Evolutionary conservation across 495 filamentous ascomycete species (phyloP), one percentile per base, ranked within the genome.

Genomic region (Penicillium samsonianum): DNA sequence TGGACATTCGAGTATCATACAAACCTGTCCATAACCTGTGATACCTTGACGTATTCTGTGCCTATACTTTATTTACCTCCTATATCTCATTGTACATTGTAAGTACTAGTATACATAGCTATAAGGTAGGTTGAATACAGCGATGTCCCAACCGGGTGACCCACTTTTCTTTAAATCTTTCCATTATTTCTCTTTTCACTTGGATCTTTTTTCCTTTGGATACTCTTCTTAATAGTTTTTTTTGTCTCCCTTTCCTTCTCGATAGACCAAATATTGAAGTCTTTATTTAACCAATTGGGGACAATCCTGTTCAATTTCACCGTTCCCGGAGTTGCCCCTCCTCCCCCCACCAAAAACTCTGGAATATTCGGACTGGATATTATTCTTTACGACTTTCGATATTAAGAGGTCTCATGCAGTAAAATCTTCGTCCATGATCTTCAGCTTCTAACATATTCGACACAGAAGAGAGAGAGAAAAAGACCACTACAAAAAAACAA

Each of bases 1-100:
- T 57, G 20, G 31, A 59, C 44, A 47, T 38, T 25, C 37, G 53
- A 67, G 65, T 59, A 62, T 62, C 59, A 58, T 65, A 59, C 57
- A 57, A 58, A 49, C 49, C 50, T 67, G 61, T 67, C 58, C 42
- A 67, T 64, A 67, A 26, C 48, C 46, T 50, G 22, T 60, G 57
- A 44, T 45, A 49, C 51, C 33, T 30, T 23, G 50, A 51, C 40
- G 50, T 30, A 28, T 22, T 42, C 31, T 42, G 25, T 26, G 25
- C 56, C 47, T 56, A 40, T 49, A 40, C 38, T 40, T 56, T 35
- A 4, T 16, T 7, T 2, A n/a, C 4, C 9, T 37, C 5, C 5
- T 37, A n/a, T 5, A 37, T 5, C 12, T 35, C 10, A 9, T 30
- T 35, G 1, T 37, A 12, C 9, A 16, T n/a, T n/a, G 2, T 37